Evolutionary conservation across 106 monocot genomes (phyloP).

Genomic region (Platanthera guangdongensis): DNA sequence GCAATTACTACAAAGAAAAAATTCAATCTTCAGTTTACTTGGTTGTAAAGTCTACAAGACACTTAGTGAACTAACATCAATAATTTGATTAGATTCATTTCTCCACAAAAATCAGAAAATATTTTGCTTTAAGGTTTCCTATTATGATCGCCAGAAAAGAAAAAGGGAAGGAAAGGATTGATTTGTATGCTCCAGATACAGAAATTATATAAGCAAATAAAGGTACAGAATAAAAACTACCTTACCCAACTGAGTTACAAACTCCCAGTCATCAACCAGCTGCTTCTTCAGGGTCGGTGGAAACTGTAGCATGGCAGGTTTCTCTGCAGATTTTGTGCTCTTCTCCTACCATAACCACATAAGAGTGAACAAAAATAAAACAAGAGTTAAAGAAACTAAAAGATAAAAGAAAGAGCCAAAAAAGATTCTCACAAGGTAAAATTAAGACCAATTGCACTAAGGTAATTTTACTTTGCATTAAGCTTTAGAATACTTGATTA

Average conservation of each 20-base stretch:
- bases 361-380: neutral
- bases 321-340: slow-evolving; percentile 56
- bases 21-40: neutral
- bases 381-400: neutral
- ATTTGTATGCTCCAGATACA: neutral
- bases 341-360: slow-evolving; percentile 38
- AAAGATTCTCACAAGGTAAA: neutral
- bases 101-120: neutral
- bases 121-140: neutral
- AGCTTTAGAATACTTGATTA: neutral
- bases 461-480: neutral
- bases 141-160: neutral
- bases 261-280: slow-evolving; percentile 89
- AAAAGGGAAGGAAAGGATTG: neutral
- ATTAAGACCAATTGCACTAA: neutral
- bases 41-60: neutral
- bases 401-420: neutral
- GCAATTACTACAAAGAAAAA: neutral
- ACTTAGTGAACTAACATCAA: neutral
- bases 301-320: slow-evolving; percentile 51
- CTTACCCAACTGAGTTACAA: slow-evolving; percentile 93
- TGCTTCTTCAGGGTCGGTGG: slow-evolving; percentile 84
- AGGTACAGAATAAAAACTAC: slow-evolving; percentile 27
- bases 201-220: neutral
- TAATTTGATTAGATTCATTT: neutral